These are phyloP conservation scores for Malassezia equina DNA, from an alignment of 1,284 basidiomycete species.

Conservation along the genomic window DNA sequence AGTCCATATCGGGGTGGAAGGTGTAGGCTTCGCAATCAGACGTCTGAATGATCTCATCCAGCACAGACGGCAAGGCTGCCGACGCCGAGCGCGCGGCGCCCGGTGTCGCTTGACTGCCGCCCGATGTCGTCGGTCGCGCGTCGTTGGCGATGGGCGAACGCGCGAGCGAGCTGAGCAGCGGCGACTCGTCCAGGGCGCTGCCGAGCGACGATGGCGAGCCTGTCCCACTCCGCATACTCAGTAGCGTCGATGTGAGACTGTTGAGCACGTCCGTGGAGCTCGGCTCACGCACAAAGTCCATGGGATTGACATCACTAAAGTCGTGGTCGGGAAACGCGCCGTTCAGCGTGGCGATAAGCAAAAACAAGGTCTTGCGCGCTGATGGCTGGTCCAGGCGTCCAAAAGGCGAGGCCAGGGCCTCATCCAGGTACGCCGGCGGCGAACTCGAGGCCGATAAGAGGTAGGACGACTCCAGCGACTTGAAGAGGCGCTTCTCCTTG, in stretches of 20 bases:
- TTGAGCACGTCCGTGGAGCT: slow-evolving; percentile 41
- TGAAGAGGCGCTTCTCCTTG: slow-evolving; percentile 92
- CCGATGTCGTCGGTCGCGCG: slow-evolving; percentile 5
- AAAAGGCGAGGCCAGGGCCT: slow-evolving; percentile 39
- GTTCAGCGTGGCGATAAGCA: slow-evolving; percentile 92
- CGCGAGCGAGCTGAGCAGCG: slow-evolving; percentile 17
- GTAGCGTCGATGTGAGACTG: slow-evolving; percentile 41
- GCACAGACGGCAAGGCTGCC: slow-evolving; percentile 70
- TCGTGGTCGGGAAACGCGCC: slow-evolving; percentile 95
- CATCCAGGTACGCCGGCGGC: slow-evolving; percentile 41
- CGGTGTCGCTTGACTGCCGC: not conserved
- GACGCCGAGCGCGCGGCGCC: slow-evolving; percentile 50
- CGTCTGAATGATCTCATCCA: slow-evolving; percentile 82
- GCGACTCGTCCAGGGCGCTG: slow-evolving; percentile 34
- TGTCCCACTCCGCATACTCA: slow-evolving; percentile 31
- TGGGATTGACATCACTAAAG: slow-evolving; percentile 81
- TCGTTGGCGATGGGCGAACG: slow-evolving; percentile 8
- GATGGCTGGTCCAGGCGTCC: slow-evolving; percentile 51
- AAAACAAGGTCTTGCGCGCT: slow-evolving; percentile 76
- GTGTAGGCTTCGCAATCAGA: slow-evolving; percentile 90
- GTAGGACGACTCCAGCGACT: slow-evolving; percentile 56
- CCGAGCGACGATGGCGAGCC: slow-evolving; percentile 34
- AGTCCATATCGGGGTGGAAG: slow-evolving; percentile 84
- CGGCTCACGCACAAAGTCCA: slow-evolving; percentile 65
- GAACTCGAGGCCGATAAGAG: slow-evolving; percentile 38